Conservation (phyloP, 1,284 basidiomycete species). For the Porogramme epimiltina region DNA sequence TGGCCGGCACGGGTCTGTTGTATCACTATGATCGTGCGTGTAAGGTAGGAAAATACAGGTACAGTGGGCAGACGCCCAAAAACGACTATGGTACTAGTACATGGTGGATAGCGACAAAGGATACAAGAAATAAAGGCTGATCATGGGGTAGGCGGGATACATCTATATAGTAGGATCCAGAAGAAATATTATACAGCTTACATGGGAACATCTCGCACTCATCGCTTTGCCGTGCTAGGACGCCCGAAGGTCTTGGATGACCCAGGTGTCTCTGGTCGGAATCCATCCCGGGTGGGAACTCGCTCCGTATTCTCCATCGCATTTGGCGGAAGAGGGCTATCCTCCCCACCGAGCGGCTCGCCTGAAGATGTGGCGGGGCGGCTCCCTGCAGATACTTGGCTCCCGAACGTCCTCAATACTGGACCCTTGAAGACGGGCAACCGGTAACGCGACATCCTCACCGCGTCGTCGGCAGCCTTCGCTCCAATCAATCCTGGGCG, state of each 20-base stretch:
- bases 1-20: too few relatives aligned
- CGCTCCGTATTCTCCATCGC: slow-evolving; percentile 1
- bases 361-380: slow-evolving; percentile 2
- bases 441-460: slow-evolving; percentile 6
- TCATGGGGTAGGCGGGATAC: too few relatives aligned
- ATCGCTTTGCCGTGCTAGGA: too few relatives aligned
- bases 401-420: slow-evolving; percentile 24
- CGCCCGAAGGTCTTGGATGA: slow-evolving; percentile 18
- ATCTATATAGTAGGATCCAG: too few relatives aligned
- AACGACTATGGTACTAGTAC: too few relatives aligned
- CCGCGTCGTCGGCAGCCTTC: slow-evolving; percentile 3
- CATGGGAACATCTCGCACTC: too few relatives aligned
- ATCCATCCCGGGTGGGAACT: not conserved
- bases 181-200: too few relatives aligned
- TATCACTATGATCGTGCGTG: too few relatives aligned
- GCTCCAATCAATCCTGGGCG: slow-evolving; percentile 11
- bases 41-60: too few relatives aligned
- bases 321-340: not conserved
- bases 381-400: slow-evolving; percentile 8
- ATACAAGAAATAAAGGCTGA: not conserved
- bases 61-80: too few relatives aligned
- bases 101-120: too few relatives aligned
- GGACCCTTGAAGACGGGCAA: slow-evolving; percentile 17
- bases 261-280: slow-evolving; percentile 15
- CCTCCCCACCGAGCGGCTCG: slow-evolving; percentile 1